Evolutionary conservation across 768 basidiomycete genomes (phyloP), one percentile per base, ranked within the genome.

Genomic region (Leccinum pellstonianum): DNA sequence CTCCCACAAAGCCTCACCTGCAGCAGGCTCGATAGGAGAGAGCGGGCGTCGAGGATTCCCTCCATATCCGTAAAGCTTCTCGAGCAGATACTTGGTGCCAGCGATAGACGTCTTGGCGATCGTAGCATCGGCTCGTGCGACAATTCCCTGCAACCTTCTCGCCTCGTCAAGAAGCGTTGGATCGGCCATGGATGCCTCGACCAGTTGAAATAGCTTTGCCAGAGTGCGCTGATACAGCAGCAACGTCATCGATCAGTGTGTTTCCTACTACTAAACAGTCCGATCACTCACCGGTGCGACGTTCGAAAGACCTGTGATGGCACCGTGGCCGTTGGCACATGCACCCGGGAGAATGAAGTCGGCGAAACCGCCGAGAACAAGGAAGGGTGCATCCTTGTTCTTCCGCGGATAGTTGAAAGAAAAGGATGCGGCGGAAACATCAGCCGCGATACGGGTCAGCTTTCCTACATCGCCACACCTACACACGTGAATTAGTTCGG

Each of bases 401-500:
- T 84, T 87, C 70, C 91, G 87, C 48, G 93, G 91, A 74, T 87
- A 77, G 35, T 75, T 68, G 29, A 79, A 70, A 17, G 74, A 62
- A 75, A 93, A 94, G 5, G 77, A 71, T 7, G 83, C 71, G 35
- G 77, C 76, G 14, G 88, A 82, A 7, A 91, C 83, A 10, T 80
- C 77, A 48, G 87, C 86, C 52, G 87, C 86, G 63, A 95, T 89
- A 65, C 94, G 83, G 29, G 91, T 91, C 65, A 95, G 80, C 75
- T 95, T 95, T 52, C 94, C 95, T 62, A 97, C 91, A 68, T 90
- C 92, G 29, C 91, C 93, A 68, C 95, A 96, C 47, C 91, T 93
- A 65, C 60, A 17, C 60, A 23, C 53, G 58, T 54, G n/a, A 15
- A 62, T 64, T 15, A 70, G 52, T 27, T 35, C 23, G 9, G 47